A percentile compares a stretch with the other conserved stretches of the same genome.
Conservation (phyloP, 2,329 filamentous ascomycete species). For the Trichoderma brevicompactum region DNA sequence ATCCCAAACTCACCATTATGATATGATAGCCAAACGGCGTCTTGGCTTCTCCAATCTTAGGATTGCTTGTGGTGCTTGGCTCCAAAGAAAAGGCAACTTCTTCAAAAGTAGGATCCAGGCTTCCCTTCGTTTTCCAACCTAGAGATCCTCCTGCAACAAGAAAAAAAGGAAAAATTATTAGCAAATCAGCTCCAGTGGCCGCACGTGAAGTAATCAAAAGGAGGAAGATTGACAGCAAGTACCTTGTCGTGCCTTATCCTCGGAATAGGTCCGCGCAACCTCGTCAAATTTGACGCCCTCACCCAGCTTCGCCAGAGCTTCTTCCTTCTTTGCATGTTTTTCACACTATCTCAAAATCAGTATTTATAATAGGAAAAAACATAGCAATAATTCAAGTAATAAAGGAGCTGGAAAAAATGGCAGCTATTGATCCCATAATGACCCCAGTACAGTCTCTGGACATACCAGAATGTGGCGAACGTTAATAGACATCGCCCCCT, state of each 20-base stretch:
- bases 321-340: slow-evolving; percentile 78
- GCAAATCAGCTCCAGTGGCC: not conserved
- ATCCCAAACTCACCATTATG: slow-evolving; percentile 64
- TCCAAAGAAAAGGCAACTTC: slow-evolving; percentile 72
- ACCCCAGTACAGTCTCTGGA: not conserved
- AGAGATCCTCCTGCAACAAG: slow-evolving; percentile 63
- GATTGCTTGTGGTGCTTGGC: slow-evolving; percentile 64
- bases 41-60: slow-evolving; percentile 72
- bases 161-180: slow-evolving; percentile 4
- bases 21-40: slow-evolving; percentile 79
- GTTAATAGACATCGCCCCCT: slow-evolving; percentile 70
- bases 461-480: slow-evolving; percentile 71
- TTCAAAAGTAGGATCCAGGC: slow-evolving; percentile 70
- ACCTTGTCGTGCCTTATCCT: slow-evolving; percentile 76
- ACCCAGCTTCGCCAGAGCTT: slow-evolving; percentile 70
- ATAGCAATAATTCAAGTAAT: not conserved
- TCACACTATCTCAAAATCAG: slow-evolving; percentile 57
- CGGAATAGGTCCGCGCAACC: slow-evolving; percentile 72
- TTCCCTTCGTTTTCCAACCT: slow-evolving; percentile 74
- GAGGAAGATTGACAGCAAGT: slow-evolving; percentile 24
- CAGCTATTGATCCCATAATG: not conserved
- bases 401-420: not conserved
- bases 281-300: slow-evolving; percentile 74
- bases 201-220: not conserved
- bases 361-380: not conserved